A percentile compares a stretch with the other conserved stretches of the same genome.
phyloP scores from a whole-genome alignment of 345 rosid species.

The Salix koriyanagi region DNA sequence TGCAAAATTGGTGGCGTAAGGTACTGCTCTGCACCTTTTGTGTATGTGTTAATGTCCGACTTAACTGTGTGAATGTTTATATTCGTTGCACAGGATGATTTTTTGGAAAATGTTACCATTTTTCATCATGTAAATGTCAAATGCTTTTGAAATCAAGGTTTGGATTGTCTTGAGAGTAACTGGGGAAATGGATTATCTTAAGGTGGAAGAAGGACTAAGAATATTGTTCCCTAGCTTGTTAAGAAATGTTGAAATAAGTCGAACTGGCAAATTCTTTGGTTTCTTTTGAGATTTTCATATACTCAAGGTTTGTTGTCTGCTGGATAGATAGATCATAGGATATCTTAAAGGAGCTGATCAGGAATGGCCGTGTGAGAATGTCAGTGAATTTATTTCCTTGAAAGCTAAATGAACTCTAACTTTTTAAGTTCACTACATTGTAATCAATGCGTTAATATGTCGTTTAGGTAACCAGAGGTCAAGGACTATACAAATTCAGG shows the following conservation, averaged over 20 bases:
- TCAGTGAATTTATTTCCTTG: not conserved
- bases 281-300: not conserved
- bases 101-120: too few species aligned
- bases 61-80: not conserved
- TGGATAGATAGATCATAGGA: not conserved
- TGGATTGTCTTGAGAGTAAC: not conserved
- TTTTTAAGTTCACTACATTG: not conserved
- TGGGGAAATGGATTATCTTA: not conserved
- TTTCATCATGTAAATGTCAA: not conserved
- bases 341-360: not conserved
- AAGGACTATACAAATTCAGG: not conserved
- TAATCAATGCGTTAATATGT: not conserved
- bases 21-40: not conserved
- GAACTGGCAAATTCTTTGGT: not conserved
- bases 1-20: constrained; percentile 12
- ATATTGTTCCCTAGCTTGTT: not conserved
- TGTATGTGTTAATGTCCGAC: not conserved
- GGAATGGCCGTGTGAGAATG: not conserved
- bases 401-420: not conserved
- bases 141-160: not conserved
- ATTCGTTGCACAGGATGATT: not conserved
- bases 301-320: not conserved
- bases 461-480: not conserved
- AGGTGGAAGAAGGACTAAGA: not conserved
- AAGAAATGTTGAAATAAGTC: not conserved